phyloP scores from a whole-genome alignment of 2,329 filamentous ascomycete species.

The Pseudopyrenochaeta lycopersici region DNA sequence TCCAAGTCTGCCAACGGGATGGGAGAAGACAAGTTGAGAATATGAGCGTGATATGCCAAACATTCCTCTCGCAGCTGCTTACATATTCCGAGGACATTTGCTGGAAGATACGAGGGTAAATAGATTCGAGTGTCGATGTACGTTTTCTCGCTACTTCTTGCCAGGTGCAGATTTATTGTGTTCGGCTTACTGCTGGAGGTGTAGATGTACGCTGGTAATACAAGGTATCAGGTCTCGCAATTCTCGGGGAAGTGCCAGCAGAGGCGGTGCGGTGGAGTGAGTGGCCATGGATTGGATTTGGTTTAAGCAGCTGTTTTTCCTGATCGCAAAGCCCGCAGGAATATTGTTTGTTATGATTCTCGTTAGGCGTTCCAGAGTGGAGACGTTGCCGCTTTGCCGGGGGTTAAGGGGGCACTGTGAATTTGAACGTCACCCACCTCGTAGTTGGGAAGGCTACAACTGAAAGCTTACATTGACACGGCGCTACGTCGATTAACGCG shows the following conservation, averaged over 20 bases:
- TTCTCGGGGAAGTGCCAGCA: constrained; percentile 37
- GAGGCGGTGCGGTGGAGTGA: background rate
- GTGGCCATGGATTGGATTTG: background rate
- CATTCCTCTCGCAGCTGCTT: constrained; percentile 38
- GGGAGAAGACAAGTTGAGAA: constrained; percentile 12
- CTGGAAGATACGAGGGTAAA: constrained; percentile 27
- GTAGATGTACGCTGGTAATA: constrained; percentile 29
- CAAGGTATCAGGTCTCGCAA: constrained; percentile 37
- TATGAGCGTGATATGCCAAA: constrained; percentile 23
- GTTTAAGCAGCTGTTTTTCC: background rate
- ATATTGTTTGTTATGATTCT: background rate
- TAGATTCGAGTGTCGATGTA: constrained; percentile 42
- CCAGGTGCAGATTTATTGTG: constrained; percentile 17
- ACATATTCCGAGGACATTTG: constrained; percentile 33
- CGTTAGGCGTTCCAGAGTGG: background rate
- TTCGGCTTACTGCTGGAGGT: constrained; percentile 27
- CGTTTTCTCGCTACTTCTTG: constrained; percentile 5
- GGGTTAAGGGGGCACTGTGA: background rate
- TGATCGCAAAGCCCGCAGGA: background rate
- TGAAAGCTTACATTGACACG: background rate
- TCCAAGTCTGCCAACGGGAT: background rate
- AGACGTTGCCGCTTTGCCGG: background rate
- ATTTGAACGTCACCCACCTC: background rate
- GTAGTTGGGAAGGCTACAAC: background rate
- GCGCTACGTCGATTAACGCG: no score